phyloP scores from a whole-genome alignment of 495 filamentous ascomycete genomes.

The Tetracladium marchalianum region DNA sequence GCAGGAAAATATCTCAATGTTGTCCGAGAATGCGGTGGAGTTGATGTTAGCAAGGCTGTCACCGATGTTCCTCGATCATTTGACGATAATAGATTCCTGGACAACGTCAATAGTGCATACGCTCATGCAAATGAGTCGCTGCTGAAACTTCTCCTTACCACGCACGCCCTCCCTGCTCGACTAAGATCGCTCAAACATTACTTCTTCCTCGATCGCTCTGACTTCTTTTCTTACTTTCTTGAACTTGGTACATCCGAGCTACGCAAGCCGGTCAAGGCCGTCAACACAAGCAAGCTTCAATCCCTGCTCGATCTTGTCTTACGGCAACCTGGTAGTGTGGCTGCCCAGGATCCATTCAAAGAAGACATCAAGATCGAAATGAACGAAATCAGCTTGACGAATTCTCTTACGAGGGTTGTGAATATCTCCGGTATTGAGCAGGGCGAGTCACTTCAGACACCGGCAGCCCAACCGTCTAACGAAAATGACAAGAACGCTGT shows the following conservation, averaged over 20 bases:
- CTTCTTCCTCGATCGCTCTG: slow-evolving; percentile 95
- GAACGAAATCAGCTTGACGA: slow-evolving; percentile 87
- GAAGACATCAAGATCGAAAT: slow-evolving; percentile 95
- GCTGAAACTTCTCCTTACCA: slow-evolving; percentile 83
- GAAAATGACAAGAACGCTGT: slow-evolving; percentile 79
- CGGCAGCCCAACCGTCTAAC: slow-evolving; percentile 35
- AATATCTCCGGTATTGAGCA: slow-evolving; percentile 91
- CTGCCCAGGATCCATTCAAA: slow-evolving; percentile 90
- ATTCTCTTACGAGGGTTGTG: slow-evolving; percentile 90
- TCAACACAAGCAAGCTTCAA: slow-evolving; percentile 89
- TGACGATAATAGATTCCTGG: slow-evolving; percentile 79
- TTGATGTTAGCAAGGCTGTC: slow-evolving; percentile 84
- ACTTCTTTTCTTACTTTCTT: slow-evolving; percentile 96
- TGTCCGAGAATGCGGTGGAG: slow-evolving; percentile 91
- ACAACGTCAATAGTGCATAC: slow-evolving; percentile 92
- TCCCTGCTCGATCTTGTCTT: slow-evolving; percentile 89
- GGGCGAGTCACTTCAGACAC: slow-evolving; percentile 53
- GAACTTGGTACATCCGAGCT: slow-evolving; percentile 83
- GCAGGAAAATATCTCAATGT: slow-evolving; percentile 98
- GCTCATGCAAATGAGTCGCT: slow-evolving; percentile 91
- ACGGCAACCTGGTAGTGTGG: slow-evolving; percentile 88
- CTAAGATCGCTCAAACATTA: slow-evolving; percentile 92
- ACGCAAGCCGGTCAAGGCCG: slow-evolving; percentile 71
- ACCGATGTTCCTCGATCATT: slow-evolving; percentile 85
- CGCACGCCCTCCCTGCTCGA: slow-evolving; percentile 78